Evolutionary conservation across 2,329 filamentous ascomycete genomes (phyloP).

Genomic region (Sclerotinia spermophila): DNA sequence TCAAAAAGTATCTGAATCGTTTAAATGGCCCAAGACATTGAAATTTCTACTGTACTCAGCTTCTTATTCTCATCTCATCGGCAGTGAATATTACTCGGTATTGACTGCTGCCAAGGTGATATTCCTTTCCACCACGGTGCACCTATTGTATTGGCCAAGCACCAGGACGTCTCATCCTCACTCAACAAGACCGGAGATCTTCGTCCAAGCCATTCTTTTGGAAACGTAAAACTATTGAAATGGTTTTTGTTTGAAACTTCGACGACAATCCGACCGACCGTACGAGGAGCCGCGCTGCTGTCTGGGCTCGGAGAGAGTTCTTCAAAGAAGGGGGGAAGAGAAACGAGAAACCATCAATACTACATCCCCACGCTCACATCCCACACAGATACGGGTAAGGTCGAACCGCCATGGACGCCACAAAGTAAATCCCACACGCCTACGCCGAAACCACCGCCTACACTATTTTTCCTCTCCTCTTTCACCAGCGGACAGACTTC

Average conservation of each 20-base stretch:
- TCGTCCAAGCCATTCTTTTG: not conserved
- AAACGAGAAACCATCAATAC: not conserved
- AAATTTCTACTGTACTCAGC: not conserved
- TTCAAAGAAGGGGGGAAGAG: not conserved
- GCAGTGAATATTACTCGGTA: conserved; percentile 4
- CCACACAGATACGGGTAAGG: not conserved
- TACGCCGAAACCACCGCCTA: not conserved
- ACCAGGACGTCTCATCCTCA: not conserved
- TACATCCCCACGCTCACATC: conserved; percentile 1
- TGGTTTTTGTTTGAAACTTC: not conserved
- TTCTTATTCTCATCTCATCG: not conserved
- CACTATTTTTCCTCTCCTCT: not conserved
- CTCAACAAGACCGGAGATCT: not conserved
- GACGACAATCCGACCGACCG: not conserved
- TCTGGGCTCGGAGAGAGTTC: not conserved
- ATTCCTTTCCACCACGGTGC: not conserved
- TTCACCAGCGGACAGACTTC: not conserved
- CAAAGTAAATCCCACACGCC: not conserved
- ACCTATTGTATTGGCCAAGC: conserved; percentile 5
- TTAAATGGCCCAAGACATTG: not conserved
- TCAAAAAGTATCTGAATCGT: not conserved
- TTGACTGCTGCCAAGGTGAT: conserved; percentile 1
- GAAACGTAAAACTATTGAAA: conserved; percentile 4
- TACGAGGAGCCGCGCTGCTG: conserved; percentile 3
- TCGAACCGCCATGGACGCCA: conserved; percentile 7